Conservation (phyloP, 805 yeast species). For the Kockiozyma suomiensis region DNA sequence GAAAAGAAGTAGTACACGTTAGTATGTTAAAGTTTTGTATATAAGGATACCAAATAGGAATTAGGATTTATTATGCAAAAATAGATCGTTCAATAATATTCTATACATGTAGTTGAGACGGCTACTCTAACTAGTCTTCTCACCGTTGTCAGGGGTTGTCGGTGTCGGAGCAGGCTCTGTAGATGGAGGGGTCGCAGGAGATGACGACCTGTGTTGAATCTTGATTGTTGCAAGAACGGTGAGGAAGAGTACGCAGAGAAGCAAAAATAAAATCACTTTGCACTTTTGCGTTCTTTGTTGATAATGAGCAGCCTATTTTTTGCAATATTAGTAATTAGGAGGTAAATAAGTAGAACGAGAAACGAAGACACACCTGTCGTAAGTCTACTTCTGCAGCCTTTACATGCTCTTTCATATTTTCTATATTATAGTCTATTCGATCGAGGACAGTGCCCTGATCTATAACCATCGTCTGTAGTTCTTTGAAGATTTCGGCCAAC, state of each 20-base stretch:
- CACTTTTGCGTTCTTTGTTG: slow-evolving; percentile 91
- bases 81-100: neutral
- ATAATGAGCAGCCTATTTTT: slow-evolving; percentile 65
- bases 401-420: slow-evolving; percentile 74
- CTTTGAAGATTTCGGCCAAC: slow-evolving; percentile 88
- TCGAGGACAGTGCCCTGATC: slow-evolving; percentile 96
- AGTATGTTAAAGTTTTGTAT: neutral
- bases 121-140: neutral
- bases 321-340: neutral
- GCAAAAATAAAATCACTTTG: slow-evolving; percentile 74
- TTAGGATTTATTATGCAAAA: neutral
- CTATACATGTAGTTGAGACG: neutral
- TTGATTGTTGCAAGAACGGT: slow-evolving; percentile 70
- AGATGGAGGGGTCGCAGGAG: slow-evolving; percentile 4
- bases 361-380: slow-evolving; percentile 29
- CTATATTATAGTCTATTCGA: slow-evolving; percentile 88
- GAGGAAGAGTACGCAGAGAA: slow-evolving; percentile 69
- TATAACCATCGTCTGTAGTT: slow-evolving; percentile 85
- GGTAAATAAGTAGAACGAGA: too few species aligned
- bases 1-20: neutral
- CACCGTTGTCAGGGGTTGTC: neutral
- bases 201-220: slow-evolving; percentile 15
- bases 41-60: neutral
- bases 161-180: neutral
- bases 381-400: slow-evolving; percentile 78